Conservation (phyloP, 2,329 filamentous ascomycete species). For the Epichloe bromicola region DNA sequence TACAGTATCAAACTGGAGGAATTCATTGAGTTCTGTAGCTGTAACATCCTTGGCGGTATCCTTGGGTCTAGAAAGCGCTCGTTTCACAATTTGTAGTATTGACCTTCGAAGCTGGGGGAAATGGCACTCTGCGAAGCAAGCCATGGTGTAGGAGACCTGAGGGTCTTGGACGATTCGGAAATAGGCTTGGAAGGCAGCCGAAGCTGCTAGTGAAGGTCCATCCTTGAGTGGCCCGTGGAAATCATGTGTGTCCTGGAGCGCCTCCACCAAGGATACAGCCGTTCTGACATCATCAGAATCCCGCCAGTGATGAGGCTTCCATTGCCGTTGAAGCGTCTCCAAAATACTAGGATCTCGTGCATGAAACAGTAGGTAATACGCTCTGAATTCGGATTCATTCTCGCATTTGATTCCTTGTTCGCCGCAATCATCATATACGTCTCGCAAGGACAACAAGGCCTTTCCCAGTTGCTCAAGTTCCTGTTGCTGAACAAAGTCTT, state of each 20-base stretch:
- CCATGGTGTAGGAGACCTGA: slow-evolving; percentile 54
- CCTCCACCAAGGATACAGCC: slow-evolving; percentile 46
- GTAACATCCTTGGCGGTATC: slow-evolving; percentile 48
- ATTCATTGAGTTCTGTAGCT: slow-evolving; percentile 38
- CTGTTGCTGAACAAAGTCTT: slow-evolving; percentile 53
- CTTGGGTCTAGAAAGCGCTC: slow-evolving; percentile 41
- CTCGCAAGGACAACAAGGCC: slow-evolving; percentile 49
- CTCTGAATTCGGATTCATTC: slow-evolving; percentile 53
- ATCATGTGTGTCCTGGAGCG: slow-evolving; percentile 44
- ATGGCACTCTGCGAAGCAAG: slow-evolving; percentile 55
- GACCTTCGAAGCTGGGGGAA: slow-evolving; percentile 48
- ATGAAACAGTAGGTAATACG: slow-evolving; percentile 52
- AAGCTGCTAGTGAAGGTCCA: slow-evolving; percentile 33
- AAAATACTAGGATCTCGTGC: slow-evolving; percentile 44
- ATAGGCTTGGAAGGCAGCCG: slow-evolving; percentile 38
- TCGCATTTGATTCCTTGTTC: slow-evolving; percentile 43
- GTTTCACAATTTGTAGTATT: slow-evolving; percentile 41
- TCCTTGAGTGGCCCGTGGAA: slow-evolving; percentile 44
- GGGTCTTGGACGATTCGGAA: slow-evolving; percentile 46
- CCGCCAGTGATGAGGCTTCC: slow-evolving; percentile 41
- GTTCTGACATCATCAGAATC: slow-evolving; percentile 46
- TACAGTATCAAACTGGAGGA: slow-evolving; percentile 54
- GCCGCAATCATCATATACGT: slow-evolving; percentile 53
- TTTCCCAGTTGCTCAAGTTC: slow-evolving; percentile 56
- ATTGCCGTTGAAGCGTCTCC: slow-evolving; percentile 39